These are phyloP conservation scores for Rubia yunnanensis DNA, from an alignment of 257 asterid genomes.

Conservation along the genomic window DNA sequence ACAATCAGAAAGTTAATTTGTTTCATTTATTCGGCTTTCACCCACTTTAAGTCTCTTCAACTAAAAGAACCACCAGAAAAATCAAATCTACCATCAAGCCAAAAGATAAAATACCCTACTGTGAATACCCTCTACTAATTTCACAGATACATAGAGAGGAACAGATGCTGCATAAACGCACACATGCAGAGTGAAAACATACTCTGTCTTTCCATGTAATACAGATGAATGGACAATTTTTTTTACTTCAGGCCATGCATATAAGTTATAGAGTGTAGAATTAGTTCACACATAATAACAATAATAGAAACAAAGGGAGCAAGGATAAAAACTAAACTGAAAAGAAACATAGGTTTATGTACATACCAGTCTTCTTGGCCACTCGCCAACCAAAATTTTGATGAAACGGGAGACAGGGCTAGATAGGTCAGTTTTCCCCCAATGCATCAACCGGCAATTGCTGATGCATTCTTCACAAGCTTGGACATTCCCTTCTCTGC, in stretches of 20 bases:
- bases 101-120: no score
- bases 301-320: neutral
- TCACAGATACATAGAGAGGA: no score
- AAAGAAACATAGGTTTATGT: no score
- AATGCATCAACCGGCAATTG: slow-evolving; percentile 18
- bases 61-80: neutral
- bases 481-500: neutral
- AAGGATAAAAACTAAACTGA: no score
- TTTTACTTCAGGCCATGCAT: no score
- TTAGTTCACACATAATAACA: neutral
- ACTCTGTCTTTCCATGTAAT: no score
- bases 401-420: slow-evolving; percentile 20
- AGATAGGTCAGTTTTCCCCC: slow-evolving; percentile 1
- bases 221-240: neutral
- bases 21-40: neutral
- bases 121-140: no score
- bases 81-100: neutral
- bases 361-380: slow-evolving; percentile 21
- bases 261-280: no score
- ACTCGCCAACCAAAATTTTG: slow-evolving; percentile 25
- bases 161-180: no score
- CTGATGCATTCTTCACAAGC: slow-evolving; percentile 18
- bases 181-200: neutral
- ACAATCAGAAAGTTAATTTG: neutral
- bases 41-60: neutral